Base-by-base conservation (phyloP, 768 basidiomycete species). In the Scleroderma citrinum region DNA sequence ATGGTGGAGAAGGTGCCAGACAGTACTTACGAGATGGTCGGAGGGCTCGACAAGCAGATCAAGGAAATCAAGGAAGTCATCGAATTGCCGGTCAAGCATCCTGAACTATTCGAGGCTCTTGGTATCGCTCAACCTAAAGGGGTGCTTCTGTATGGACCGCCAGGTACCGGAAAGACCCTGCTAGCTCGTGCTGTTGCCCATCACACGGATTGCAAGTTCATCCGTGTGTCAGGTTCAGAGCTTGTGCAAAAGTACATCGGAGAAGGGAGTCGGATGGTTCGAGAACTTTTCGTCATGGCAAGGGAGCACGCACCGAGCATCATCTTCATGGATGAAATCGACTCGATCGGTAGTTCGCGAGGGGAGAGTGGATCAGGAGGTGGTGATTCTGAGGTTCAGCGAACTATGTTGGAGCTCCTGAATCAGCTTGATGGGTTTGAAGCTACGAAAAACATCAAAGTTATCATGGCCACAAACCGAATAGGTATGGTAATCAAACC, bases 1-100 rank as follows among this genome's bases (percentile, higher is more conserved):
- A 97, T 98, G 94, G 95, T 98, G 11, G 95, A 99, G 71, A 99
- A 99, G 68, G 95, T 98, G 0, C 95, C 95, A 0, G 95, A 98
- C 68, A 92, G 89, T 69, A 98, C 96, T 26, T 99, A 99, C 71
- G 96, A 98, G 70, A 97, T 98, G 94, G 95, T 99, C 52, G 96
- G 96, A 19, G 95, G 95, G 58, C 80, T 98, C 50, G 96, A 98
- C 75, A 91, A 96, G 71, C 87, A 94, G 56, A 94, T 95, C 61
- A 96, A 96, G 73, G 94, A 98, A 63, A 95, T 98, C 71, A 96
- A 97, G 70, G 95, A 98, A 69, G 95, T 97, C 64, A 97, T 97
- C 69, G 94, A 97, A 68, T 71, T 96, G 21, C 94, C 95, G 32
- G 92, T 98, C 55, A 95, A 96, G 68, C 94, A 97, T 63, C 95